phyloP scores from a whole-genome alignment of 2,329 filamentous ascomycete genomes.

The Fusarium sp. region DNA sequence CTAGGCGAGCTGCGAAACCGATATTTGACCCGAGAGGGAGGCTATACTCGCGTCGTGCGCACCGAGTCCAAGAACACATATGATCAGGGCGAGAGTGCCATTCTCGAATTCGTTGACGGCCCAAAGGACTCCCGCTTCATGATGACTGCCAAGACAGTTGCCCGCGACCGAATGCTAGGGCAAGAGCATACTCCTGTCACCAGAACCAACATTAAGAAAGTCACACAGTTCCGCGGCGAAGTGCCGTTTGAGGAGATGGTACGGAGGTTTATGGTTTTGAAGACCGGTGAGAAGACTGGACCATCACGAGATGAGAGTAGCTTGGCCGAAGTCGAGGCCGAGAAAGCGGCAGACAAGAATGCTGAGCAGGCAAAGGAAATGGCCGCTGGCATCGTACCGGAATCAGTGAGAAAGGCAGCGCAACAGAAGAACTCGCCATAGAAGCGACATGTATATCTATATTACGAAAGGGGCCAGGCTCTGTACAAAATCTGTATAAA shows the following conservation, averaged over 20 bases:
- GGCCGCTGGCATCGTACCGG: conserved; percentile 44
- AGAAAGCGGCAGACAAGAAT: conserved; percentile 40
- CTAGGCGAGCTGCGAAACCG: conserved; percentile 84
- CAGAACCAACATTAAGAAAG: conserved; percentile 80
- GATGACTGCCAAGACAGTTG: conserved; percentile 87
- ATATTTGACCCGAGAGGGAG: conserved; percentile 82
- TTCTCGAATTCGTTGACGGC: conserved; percentile 94
- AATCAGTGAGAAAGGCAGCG: conserved; percentile 36
- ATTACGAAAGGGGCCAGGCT: conserved; percentile 22
- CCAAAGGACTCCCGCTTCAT: conserved; percentile 94
- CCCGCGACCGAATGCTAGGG: conserved; percentile 66
- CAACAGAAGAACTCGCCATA: conserved; percentile 32
- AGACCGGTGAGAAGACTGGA: conserved; percentile 7
- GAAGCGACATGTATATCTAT: conserved; percentile 36
- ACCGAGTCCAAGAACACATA: conserved; percentile 85
- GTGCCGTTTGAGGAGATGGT: conserved; percentile 74
- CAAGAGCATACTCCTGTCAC: conserved; percentile 75
- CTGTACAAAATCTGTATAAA: conserved; percentile 47
- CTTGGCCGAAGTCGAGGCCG: conserved; percentile 22
- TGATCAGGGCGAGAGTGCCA: conserved; percentile 89
- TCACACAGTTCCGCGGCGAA: conserved; percentile 79
- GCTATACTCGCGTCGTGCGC: conserved; percentile 93
- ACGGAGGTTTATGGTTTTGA: conserved; percentile 48
- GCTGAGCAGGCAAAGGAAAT: conserved; percentile 46
- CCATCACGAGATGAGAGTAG: conserved; percentile 22